phyloP scores from a whole-genome alignment of 108 stramenopile genomes.

The Discostella stelligeroides region DNA sequence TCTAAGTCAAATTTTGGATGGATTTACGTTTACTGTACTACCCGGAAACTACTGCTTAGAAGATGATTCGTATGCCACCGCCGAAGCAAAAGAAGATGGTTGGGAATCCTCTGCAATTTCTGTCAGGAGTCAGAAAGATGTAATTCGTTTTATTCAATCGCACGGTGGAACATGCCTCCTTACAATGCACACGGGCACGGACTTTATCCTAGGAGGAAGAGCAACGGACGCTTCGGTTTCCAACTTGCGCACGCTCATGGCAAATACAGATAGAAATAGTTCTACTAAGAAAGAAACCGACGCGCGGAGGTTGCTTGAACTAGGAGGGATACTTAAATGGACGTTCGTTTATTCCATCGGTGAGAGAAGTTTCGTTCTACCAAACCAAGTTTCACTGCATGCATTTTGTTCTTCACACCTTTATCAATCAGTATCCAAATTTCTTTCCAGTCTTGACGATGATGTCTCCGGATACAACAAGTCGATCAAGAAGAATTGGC shows the following conservation, averaged over 20 bases:
- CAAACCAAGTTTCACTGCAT: not conserved
- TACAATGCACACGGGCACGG: conserved; percentile 19
- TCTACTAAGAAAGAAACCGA: conserved; percentile 24
- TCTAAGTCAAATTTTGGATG: conserved; percentile 44
- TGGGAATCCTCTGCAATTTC: conserved; percentile 56
- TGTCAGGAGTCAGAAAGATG: conserved; percentile 58
- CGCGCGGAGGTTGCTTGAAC: conserved; percentile 22
- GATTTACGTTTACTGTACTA: conserved; percentile 63
- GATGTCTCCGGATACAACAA: conserved; percentile 10
- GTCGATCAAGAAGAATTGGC: conserved; percentile 32
- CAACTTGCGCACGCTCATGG: conserved; percentile 22
- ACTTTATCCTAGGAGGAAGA: conserved; percentile 25
- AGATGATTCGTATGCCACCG: conserved; percentile 51
- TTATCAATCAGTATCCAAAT: conserved; percentile 16
- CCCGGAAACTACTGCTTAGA: conserved; percentile 69
- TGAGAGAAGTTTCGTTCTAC: too few relatives aligned
- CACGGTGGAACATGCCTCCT: conserved; percentile 69
- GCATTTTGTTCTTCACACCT: too few relatives aligned
- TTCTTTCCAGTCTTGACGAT: conserved; percentile 26
- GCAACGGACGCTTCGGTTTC: conserved; percentile 23
- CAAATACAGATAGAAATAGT: conserved; percentile 6
- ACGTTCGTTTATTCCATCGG: conserved; percentile 66
- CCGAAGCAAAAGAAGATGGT: conserved; percentile 63
- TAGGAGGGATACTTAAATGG: conserved; percentile 73
- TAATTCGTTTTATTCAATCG: conserved; percentile 61